These are phyloP conservation scores for Gamarada debralockiae DNA, from an alignment of 495 filamentous ascomycete genomes.

Conservation along the genomic window DNA sequence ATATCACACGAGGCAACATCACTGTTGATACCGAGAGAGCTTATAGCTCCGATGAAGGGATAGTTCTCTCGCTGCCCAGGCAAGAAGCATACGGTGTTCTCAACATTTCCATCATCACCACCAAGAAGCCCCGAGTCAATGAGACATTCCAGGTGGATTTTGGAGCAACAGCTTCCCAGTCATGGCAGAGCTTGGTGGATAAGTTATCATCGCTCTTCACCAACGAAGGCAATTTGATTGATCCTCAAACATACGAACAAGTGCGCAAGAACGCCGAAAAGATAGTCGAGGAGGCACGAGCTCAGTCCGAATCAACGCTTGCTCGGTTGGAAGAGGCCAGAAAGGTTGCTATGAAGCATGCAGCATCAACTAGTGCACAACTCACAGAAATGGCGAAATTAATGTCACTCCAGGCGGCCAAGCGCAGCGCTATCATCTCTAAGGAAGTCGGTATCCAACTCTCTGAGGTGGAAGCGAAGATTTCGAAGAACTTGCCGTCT, in stretches of 20 bases:
- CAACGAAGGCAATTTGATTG: slow-evolving; percentile 36
- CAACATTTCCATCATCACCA: slow-evolving; percentile 52
- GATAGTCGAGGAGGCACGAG: slow-evolving; percentile 9
- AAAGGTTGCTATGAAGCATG: slow-evolving; percentile 15
- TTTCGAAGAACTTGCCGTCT: slow-evolving; percentile 10
- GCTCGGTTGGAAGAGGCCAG: slow-evolving; percentile 13
- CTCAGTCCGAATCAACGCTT: slow-evolving; percentile 15
- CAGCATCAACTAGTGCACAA: slow-evolving; percentile 1
- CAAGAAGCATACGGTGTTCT: slow-evolving; percentile 55
- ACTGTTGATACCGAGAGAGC: slow-evolving; percentile 46
- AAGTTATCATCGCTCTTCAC: slow-evolving; percentile 39
- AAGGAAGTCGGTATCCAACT: slow-evolving; percentile 21
- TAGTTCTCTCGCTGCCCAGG: slow-evolving; percentile 39
- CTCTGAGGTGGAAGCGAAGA: slow-evolving; percentile 15
- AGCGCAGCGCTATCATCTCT: slow-evolving; percentile 23
- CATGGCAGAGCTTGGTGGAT: slow-evolving; percentile 39
- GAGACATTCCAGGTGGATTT: slow-evolving; percentile 54
- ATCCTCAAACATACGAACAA: slow-evolving; percentile 40
- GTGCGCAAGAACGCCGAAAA: slow-evolving; percentile 10
- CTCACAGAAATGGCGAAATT: slow-evolving; percentile 18
- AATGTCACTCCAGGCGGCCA: slow-evolving; percentile 22
- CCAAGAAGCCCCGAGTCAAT: slow-evolving; percentile 43
- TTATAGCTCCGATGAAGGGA: slow-evolving; percentile 42
- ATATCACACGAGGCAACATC: slow-evolving; percentile 39
- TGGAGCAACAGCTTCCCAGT: slow-evolving; percentile 40